These are phyloP conservation scores for Fusarium sp. DNA, from an alignment of 2,329 filamentous ascomycete genomes.

Conservation along the genomic window DNA sequence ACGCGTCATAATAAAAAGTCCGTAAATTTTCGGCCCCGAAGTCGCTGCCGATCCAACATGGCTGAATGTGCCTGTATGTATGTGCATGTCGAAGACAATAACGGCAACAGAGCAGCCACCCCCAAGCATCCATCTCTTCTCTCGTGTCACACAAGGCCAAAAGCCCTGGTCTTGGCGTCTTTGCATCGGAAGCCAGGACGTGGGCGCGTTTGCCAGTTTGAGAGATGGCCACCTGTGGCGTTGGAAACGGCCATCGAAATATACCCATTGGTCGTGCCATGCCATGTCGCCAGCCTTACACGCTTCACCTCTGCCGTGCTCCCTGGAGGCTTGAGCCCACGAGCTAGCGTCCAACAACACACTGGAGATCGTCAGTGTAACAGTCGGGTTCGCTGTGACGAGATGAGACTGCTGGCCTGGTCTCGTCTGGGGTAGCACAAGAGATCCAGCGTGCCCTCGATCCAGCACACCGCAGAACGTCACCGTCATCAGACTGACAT, in stretches of 20 bases:
- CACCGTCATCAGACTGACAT: constrained; percentile 23
- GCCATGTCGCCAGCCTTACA: constrained; percentile 19
- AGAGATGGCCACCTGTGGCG: not conserved
- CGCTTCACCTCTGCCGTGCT: constrained; percentile 2
- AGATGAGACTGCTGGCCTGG: not conserved
- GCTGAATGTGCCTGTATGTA: not conserved
- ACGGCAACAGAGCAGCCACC: constrained; percentile 17
- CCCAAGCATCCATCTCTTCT: constrained; percentile 7
- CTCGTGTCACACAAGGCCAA: constrained; percentile 21
- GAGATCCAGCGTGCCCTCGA: constrained; percentile 40
- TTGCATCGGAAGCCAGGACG: constrained; percentile 13
- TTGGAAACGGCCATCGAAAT: not conserved
- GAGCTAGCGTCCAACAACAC: constrained; percentile 2
- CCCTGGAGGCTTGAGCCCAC: not conserved
- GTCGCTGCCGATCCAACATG: not conserved
- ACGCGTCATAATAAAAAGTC: constrained; percentile 13
- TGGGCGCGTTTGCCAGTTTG: constrained; percentile 5
- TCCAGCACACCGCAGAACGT: constrained; percentile 37
- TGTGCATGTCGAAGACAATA: constrained; percentile 3
- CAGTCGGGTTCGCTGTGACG: constrained; percentile 8
- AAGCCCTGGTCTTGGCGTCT: constrained; percentile 25
- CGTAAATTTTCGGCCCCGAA: constrained; percentile 34
- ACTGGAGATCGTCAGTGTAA: constrained; percentile 11
- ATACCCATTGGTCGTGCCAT: not conserved
- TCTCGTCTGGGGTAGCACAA: constrained; percentile 29